Evolutionary conservation across 768 basidiomycete genomes (phyloP).

Genomic region (Boletus rufocinnamomeus): DNA sequence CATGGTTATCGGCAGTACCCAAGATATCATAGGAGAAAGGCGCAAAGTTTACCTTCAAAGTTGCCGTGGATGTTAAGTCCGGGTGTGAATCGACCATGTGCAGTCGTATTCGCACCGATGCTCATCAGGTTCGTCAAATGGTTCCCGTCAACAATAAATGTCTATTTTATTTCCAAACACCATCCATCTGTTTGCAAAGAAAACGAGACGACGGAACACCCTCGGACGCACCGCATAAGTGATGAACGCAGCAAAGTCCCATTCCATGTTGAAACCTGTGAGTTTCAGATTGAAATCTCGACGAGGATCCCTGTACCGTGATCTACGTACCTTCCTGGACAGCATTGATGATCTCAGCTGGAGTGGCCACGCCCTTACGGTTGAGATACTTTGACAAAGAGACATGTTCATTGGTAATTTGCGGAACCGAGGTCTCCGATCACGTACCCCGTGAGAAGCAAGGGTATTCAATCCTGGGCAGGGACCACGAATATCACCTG

Average conservation of each 20-base stretch:
- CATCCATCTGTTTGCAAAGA: not conserved
- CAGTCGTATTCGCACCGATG: too few relatives aligned
- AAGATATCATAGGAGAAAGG: too few relatives aligned
- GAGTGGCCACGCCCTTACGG: constrained; percentile 22
- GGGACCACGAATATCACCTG: too few relatives aligned
- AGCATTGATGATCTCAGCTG: constrained; percentile 27
- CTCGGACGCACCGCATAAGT: constrained; percentile 21
- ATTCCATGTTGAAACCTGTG: constrained; percentile 29
- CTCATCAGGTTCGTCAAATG: too few relatives aligned
- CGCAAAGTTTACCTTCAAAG: too few relatives aligned
- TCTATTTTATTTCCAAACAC: too few relatives aligned
- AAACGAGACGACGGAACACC: not conserved
- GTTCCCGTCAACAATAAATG: too few relatives aligned
- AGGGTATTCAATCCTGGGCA: too few relatives aligned
- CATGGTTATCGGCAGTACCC: not conserved
- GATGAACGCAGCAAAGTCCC: constrained; percentile 19
- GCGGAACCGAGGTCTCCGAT: not conserved
- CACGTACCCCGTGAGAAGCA: constrained; percentile 7
- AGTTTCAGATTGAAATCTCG: not conserved
- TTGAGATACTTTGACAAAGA: constrained; percentile 18
- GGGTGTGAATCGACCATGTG: too few relatives aligned
- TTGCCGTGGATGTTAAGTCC: too few relatives aligned
- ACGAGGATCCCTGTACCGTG: not conserved
- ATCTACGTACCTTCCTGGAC: too few relatives aligned
- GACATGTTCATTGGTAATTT: not conserved